Evolutionary conservation across 179 eudicot species (phyloP).

Genomic region (Spinacia oleracea): DNA sequence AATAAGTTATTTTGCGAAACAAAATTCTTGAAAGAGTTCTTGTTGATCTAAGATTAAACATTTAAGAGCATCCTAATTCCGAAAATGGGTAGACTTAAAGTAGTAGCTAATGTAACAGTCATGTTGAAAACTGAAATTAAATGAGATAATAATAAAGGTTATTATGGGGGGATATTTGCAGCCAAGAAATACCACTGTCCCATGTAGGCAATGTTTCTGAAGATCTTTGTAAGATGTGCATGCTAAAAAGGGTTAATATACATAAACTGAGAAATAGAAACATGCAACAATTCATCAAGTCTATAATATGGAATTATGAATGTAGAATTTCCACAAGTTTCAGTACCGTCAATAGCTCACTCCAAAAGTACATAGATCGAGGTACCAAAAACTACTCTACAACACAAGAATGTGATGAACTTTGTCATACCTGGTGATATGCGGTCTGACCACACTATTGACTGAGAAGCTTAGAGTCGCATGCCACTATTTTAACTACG

Average conservation of each 20-base stretch:
- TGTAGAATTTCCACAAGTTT: not conserved
- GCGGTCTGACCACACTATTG: constrained; percentile 33
- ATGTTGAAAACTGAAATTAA: not conserved
- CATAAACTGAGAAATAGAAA: not conserved
- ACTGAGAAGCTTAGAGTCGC: constrained; percentile 67
- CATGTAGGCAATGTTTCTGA: not conserved
- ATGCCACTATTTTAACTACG: constrained; percentile 79
- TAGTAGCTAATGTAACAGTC: too few species aligned
- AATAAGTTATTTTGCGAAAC: too few species aligned
- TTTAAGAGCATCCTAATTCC: too few species aligned
- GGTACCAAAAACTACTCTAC: not conserved
- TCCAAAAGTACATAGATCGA: not conserved
- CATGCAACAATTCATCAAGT: not conserved
- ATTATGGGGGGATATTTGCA: not conserved
- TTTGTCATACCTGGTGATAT: not conserved
- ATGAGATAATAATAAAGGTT: not conserved
- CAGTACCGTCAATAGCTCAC: not conserved
- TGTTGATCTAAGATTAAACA: too few species aligned
- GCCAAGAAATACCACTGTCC: not conserved
- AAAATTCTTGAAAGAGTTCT: too few species aligned
- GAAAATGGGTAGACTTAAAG: too few species aligned
- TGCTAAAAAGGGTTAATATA: not conserved
- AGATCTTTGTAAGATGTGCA: not conserved
- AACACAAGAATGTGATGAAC: not conserved
- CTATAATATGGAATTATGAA: not conserved